Evolutionary conservation across 768 basidiomycete genomes (phyloP).

Genomic region (Mycena maculata): DNA sequence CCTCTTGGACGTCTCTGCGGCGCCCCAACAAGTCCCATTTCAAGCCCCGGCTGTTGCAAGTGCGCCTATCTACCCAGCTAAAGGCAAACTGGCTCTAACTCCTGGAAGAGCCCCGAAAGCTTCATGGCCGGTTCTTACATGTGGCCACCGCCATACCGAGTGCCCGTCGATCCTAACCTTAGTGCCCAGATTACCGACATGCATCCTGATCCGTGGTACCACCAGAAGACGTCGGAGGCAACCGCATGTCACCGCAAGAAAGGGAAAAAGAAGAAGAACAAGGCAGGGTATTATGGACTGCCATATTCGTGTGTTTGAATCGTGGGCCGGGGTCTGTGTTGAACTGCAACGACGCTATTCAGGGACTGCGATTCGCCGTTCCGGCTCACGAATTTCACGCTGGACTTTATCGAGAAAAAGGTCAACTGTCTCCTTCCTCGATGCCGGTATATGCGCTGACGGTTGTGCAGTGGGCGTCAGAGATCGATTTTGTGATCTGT

Average conservation of each 20-base stretch:
- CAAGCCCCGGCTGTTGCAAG: conserved; percentile 22
- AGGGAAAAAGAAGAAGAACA: conserved; percentile 57
- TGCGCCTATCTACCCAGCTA: conserved; percentile 10
- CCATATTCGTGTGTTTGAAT: too few relatives aligned
- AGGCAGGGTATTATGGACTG: conserved; percentile 20
- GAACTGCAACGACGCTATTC: conserved; percentile 1
- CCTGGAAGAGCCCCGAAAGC: conserved; percentile 56
- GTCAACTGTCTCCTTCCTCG: not conserved
- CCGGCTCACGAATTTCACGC: conserved; percentile 80
- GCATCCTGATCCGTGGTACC: conserved; percentile 82
- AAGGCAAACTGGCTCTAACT: conserved; percentile 3
- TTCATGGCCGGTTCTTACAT: conserved; percentile 81
- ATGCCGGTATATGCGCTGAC: not conserved
- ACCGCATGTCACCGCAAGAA: conserved; percentile 78
- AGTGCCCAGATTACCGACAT: conserved; percentile 72
- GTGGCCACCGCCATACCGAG: not conserved
- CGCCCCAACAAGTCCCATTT: conserved; percentile 21
- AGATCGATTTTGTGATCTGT: conserved; percentile 94
- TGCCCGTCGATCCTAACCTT: not conserved
- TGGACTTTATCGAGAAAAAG: conserved; percentile 81
- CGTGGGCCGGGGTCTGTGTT: too few relatives aligned
- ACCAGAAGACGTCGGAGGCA: conserved; percentile 59
- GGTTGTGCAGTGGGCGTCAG: conserved; percentile 66
- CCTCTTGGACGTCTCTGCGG: conserved; percentile 20
- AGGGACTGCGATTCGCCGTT: conserved; percentile 89